These are phyloP conservation scores for Pezicula rhizophila DNA, from an alignment of 2,329 filamentous ascomycete species.

Conservation along the genomic window DNA sequence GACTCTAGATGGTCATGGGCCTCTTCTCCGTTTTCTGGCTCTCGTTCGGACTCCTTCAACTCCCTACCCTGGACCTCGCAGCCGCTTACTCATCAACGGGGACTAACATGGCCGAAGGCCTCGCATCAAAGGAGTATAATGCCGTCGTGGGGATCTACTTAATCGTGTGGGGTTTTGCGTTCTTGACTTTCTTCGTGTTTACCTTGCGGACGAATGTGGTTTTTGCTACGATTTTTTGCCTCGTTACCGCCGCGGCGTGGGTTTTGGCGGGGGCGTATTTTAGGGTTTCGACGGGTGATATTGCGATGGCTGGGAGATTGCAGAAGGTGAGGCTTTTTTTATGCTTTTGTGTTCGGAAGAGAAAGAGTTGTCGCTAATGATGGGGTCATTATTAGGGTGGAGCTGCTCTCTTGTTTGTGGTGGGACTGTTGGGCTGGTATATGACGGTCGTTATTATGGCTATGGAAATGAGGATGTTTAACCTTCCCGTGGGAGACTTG, in stretches of 20 bases:
- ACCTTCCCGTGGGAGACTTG: constrained; percentile 44
- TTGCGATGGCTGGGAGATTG: constrained; percentile 33
- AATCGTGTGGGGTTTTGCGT: constrained; percentile 45
- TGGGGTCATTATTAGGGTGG: constrained; percentile 23
- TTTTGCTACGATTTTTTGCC: constrained; percentile 45
- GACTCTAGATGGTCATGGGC: constrained; percentile 36
- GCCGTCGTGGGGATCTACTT: constrained; percentile 42
- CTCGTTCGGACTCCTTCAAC: constrained; percentile 43
- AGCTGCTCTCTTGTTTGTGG: constrained; percentile 38
- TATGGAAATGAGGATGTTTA: constrained; percentile 45
- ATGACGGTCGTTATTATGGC: constrained; percentile 48
- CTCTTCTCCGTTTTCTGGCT: constrained; percentile 45
- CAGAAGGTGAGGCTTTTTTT: constrained; percentile 36
- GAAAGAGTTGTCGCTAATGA: background rate
- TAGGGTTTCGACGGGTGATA: constrained; percentile 38
- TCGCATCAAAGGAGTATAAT: constrained; percentile 39
- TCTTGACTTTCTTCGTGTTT: constrained; percentile 46
- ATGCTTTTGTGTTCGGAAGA: no score
- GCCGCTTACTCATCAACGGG: constrained; percentile 33
- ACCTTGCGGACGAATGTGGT: constrained; percentile 43
- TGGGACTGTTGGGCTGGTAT: constrained; percentile 44
- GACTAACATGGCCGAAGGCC: constrained; percentile 36
- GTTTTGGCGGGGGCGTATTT: constrained; percentile 43
- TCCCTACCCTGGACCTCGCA: constrained; percentile 42
- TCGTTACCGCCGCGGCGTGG: no score